Base-by-base conservation (phyloP, 2,329 filamentous ascomycete species). In the Zasmidium citrigriseum region DNA sequence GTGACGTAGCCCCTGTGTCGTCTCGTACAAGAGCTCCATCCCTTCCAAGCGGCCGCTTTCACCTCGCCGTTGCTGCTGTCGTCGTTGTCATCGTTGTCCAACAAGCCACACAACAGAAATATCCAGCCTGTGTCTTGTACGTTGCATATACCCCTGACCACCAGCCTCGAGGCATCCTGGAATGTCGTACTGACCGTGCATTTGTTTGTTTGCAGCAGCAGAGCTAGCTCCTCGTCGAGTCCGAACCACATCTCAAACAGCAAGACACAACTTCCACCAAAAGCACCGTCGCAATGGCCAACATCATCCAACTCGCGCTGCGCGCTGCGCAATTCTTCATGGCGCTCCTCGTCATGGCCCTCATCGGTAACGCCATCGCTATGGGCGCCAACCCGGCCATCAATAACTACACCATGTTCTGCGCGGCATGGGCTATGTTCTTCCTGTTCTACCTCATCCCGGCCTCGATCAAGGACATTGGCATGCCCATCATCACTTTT, bases 341-440 rank as follows among this genome's bases (percentile, higher is more conserved):
- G 75, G 78, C 83, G 29, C 70, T 87, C 57, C 78, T 88, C 67
- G 73, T 87, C 68, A 83, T 87, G 77, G 78, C 83, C 12, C 77
- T 88, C 47, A 71, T 86, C 65, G 86, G 84, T 65, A 85, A 87
- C 77, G 86, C 86, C 77, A 85, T 88, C 69, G 84, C 70, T 83
- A 85, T 67, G 58, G 58, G 57, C 22, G 60, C 63, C 57, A 55
- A 61, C 66, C 81, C 84, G 1, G 77, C 81, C 21, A 78, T 85
- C 52, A 77, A 89, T 75, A 75, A 80, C 78, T 78, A 82, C 77
- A 80, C 84, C 74, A 88, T 93, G 78, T 93, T 92, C 73, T 84
- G 88, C 64, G 80, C 84, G 34, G 82, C 83, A 0, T 79, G 90
- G 62, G 82, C 82, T 45, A 89, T 89, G 86, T 69, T 91, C 27